These are phyloP conservation scores for Globisporangium heterothallicum DNA, from an alignment of 352 stramenopile species.

Conservation along the genomic window DNA sequence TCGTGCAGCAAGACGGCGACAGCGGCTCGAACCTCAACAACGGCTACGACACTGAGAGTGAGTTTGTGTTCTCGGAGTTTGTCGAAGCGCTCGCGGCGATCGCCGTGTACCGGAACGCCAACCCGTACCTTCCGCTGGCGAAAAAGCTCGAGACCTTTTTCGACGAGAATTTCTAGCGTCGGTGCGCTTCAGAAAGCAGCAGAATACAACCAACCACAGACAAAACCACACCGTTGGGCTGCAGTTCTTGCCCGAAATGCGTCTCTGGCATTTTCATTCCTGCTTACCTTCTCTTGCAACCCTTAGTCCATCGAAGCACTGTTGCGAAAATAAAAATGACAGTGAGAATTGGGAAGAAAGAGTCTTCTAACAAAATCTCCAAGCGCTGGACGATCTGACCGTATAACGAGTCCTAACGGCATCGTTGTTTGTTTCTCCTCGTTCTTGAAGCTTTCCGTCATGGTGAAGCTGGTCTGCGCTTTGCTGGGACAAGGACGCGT, in stretches of 20 bases:
- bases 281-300: too few species aligned
- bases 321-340: too few species aligned
- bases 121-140: constrained; percentile 66
- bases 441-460: too few species aligned
- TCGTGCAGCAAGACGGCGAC: constrained; percentile 75
- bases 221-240: neutral
- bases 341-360: too few species aligned
- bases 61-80: constrained; percentile 81
- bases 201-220: neutral
- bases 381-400: too few species aligned
- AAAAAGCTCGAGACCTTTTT: constrained; percentile 79
- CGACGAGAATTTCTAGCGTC: constrained; percentile 66
- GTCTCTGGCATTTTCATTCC: too few species aligned
- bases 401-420: too few species aligned
- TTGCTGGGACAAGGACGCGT: too few species aligned
- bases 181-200: neutral
- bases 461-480: too few species aligned
- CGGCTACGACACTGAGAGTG: constrained; percentile 52
- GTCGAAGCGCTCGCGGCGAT: constrained; percentile 68
- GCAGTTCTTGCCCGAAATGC: neutral
- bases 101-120: constrained; percentile 69
- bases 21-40: constrained; percentile 30
- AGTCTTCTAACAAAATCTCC: too few species aligned
- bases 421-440: too few species aligned
- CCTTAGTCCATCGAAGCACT: too few species aligned